Evolutionary conservation across 106 monocot genomes (phyloP).

Genomic region (Cymbidium sinense): DNA sequence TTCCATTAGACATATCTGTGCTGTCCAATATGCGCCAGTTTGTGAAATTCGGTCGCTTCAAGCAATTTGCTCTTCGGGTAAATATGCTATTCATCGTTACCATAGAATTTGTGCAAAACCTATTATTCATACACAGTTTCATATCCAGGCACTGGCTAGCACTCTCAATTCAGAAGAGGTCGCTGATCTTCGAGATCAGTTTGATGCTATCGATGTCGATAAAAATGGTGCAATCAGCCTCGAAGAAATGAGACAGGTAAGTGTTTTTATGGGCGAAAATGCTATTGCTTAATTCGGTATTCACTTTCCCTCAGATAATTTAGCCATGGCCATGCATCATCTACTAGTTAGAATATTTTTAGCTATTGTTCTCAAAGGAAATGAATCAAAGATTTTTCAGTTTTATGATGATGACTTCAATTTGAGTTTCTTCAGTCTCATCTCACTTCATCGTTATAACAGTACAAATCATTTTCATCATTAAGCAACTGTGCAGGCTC

Average conservation of each 20-base stretch:
- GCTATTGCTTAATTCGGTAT: neutral
- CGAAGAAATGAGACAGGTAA: constrained; percentile 97
- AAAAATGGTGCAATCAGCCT: constrained; percentile 94
- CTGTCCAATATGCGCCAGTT: constrained; percentile 86
- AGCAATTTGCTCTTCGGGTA: constrained; percentile 97
- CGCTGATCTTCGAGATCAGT: constrained; percentile 80
- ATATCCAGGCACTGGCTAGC: constrained; percentile 77
- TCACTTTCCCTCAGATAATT: neutral
- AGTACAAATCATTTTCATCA: neutral
- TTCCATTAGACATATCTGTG: constrained; percentile 93
- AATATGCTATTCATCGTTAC: neutral
- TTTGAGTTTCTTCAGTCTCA: neutral
- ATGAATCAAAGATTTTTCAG: too few species aligned
- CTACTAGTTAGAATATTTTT: too few species aligned
- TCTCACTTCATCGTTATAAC: neutral
- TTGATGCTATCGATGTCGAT: constrained; percentile 94
- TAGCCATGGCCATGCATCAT: neutral
- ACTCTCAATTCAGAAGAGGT: constrained; percentile 80
- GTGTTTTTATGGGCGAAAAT: neutral
- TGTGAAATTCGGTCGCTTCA: constrained; percentile 87
- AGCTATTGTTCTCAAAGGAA: too few species aligned
- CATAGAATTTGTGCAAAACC: neutral
- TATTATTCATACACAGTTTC: neutral
- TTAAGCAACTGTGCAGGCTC: constrained; percentile 43
- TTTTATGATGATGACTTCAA: too few species aligned